Evolutionary conservation across 768 basidiomycete species (phyloP).

Genomic region (Lactarius akahatsu): DNA sequence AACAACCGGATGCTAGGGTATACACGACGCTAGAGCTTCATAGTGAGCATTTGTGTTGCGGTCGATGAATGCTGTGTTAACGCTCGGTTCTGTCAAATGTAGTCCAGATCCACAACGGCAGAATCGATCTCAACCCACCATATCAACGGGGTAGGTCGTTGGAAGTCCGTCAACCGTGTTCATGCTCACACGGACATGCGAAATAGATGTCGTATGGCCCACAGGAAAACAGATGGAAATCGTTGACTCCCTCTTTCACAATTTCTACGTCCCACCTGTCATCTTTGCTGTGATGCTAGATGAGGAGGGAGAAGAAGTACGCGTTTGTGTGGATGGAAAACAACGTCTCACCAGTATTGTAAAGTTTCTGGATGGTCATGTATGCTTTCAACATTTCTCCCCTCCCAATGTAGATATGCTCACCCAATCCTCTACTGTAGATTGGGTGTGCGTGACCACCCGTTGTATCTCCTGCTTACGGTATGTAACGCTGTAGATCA

Average conservation of each 20-base stretch:
- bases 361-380: slow-evolving; percentile 47
- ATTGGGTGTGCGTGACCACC: slow-evolving; percentile 50
- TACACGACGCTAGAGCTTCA: slow-evolving; percentile 33
- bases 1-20: slow-evolving; percentile 30
- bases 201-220: slow-evolving; percentile 74
- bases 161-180: not conserved
- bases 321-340: slow-evolving; percentile 54
- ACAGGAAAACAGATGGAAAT: slow-evolving; percentile 59
- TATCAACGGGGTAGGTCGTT: slow-evolving; percentile 66
- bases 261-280: slow-evolving; percentile 54
- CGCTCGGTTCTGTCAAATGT: not conserved
- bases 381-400: slow-evolving; percentile 2
- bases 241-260: slow-evolving; percentile 51
- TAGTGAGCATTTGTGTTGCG: slow-evolving; percentile 22
- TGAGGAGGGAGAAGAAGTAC: slow-evolving; percentile 44
- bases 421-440: slow-evolving; percentile 34
- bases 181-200: not conserved
- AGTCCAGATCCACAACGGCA: slow-evolving; percentile 68
- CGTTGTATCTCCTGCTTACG: slow-evolving; percentile 21
- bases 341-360: slow-evolving; percentile 50
- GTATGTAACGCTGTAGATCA: slow-evolving; percentile 36
- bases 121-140: slow-evolving; percentile 65
- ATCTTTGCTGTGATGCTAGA: slow-evolving; percentile 44
- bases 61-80: not conserved
- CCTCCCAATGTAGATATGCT: not conserved